phyloP scores from a whole-genome alignment of 2,329 filamentous ascomycete species.

The Metarhizium anisopliae region DNA sequence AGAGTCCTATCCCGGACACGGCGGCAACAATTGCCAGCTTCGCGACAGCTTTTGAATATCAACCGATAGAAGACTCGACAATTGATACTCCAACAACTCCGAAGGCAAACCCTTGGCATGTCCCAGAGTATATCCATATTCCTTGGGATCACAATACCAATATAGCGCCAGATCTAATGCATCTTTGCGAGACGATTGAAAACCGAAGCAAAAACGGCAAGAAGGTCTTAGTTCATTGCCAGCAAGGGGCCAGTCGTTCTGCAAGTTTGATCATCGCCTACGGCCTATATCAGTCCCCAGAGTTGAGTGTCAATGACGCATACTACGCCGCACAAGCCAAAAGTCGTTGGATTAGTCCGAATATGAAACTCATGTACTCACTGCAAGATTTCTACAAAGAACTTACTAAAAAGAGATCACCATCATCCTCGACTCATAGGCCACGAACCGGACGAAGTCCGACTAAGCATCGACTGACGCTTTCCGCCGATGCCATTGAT shows the following conservation, averaged over 20 bases:
- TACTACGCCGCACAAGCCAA: conserved; percentile 73
- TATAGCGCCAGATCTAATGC: conserved; percentile 68
- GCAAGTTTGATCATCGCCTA: conserved; percentile 83
- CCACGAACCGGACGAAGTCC: conserved; percentile 44
- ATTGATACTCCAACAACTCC: conserved; percentile 44
- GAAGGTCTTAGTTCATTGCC: conserved; percentile 74
- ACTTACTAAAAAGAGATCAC: conserved; percentile 39
- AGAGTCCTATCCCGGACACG: conserved; percentile 41
- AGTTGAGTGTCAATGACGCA: conserved; percentile 70
- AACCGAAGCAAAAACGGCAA: conserved; percentile 63
- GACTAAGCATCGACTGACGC: conserved; percentile 49
- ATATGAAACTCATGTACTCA: conserved; percentile 89
- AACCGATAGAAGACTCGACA: conserved; percentile 25
- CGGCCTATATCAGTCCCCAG: conserved; percentile 69
- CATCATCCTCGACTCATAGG: conserved; percentile 37
- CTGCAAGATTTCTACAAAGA: conserved; percentile 72
- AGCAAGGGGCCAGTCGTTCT: conserved; percentile 77
- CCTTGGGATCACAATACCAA: conserved; percentile 86
- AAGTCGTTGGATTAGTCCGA: conserved; percentile 82
- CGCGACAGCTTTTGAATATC: conserved; percentile 52
- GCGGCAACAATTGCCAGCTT: conserved; percentile 49
- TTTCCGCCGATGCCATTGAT: conserved; percentile 51
- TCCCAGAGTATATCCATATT: conserved; percentile 79
- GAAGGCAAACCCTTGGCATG: conserved; percentile 38
- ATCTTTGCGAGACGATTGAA: conserved; percentile 68